Percentiles rank a stretch among this genome's conserved stretches.
Evolutionary conservation across 2,329 filamentous ascomycete genomes (phyloP).

Genomic region (Phoma sp.): DNA sequence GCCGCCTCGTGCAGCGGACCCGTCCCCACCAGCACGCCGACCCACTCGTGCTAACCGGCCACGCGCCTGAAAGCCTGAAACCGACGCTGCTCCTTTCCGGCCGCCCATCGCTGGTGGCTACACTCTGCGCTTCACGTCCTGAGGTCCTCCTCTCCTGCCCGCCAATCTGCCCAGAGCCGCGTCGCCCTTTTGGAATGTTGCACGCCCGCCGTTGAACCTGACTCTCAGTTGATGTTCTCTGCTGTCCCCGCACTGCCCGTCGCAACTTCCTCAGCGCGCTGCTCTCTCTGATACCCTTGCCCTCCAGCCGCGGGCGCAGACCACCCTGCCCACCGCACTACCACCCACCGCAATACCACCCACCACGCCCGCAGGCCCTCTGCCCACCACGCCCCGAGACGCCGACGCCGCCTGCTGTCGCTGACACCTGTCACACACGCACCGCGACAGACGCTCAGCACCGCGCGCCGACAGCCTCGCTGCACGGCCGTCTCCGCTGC

Average conservation of each 20-base stretch:
- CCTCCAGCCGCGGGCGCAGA: not conserved
- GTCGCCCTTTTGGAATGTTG: conserved; percentile 41
- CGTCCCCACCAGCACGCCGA: conserved; percentile 3
- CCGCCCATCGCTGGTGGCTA: conserved; percentile 27
- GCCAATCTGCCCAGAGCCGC: conserved; percentile 20
- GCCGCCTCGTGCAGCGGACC: conserved; percentile 12
- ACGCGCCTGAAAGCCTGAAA: conserved; percentile 33
- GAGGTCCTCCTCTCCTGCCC: conserved; percentile 12
- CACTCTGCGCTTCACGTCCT: conserved; percentile 19
- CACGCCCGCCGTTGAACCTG: conserved; percentile 20
- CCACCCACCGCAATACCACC: no score
- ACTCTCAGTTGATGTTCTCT: conserved; percentile 26
- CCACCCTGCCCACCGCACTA: conserved; percentile 1
- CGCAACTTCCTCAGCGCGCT: conserved; percentile 20
- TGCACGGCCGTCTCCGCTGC: conserved; percentile 34
- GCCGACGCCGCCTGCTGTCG: conserved; percentile 5
- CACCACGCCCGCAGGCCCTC: conserved; percentile 3
- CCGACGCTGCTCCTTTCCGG: conserved; percentile 30
- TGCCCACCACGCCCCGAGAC: conserved; percentile 10
- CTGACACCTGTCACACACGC: conserved; percentile 8
- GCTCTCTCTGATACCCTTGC: not conserved
- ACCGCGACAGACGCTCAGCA: not conserved
- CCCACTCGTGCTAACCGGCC: conserved; percentile 13
- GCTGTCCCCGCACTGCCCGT: conserved; percentile 24
- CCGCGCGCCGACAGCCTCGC: conserved; percentile 24